These are phyloP conservation scores for Galeopsis tetrahit DNA, from an alignment of 257 asterid species.

Conservation along the genomic window DNA sequence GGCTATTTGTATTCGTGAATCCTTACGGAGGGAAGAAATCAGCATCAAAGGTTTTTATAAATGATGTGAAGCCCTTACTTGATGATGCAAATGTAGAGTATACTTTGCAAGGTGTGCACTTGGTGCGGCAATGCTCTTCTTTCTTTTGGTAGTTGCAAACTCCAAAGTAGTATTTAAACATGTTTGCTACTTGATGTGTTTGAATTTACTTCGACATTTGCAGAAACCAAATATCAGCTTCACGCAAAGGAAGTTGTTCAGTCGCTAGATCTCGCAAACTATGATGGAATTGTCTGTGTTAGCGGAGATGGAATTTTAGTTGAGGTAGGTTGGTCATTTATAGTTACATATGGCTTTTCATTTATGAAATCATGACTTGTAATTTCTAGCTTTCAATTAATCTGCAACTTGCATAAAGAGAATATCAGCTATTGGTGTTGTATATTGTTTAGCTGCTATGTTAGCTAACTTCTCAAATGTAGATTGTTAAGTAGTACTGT, in stretches of 20 bases:
- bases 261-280: conserved; percentile 63
- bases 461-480: conserved; percentile 1
- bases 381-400: background rate
- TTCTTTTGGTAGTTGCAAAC: background rate
- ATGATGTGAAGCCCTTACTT: conserved; percentile 84
- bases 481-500: conserved; percentile 5
- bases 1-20: conserved; percentile 75
- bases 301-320: conserved; percentile 95
- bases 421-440: background rate
- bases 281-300: conserved; percentile 89
- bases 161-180: conserved; percentile 10
- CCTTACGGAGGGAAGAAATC: conserved; percentile 93
- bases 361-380: conserved; percentile 4
- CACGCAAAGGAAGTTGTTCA: conserved; percentile 87
- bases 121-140: background rate
- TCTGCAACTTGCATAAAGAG: conserved; percentile 12
- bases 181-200: conserved; percentile 21
- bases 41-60: conserved; percentile 61
- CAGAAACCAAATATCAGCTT: conserved; percentile 78
- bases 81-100: conserved; percentile 80
- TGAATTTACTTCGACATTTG: conserved; percentile 29
- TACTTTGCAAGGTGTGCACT: conserved; percentile 62
- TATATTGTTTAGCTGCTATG: background rate
- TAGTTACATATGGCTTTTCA: conserved; percentile 11
- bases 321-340: conserved; percentile 65